A percentile compares a stretch with the other conserved stretches of the same genome.
Conservation (phyloP, 345 rosid genomes). For the Murraya koenigii region DNA sequence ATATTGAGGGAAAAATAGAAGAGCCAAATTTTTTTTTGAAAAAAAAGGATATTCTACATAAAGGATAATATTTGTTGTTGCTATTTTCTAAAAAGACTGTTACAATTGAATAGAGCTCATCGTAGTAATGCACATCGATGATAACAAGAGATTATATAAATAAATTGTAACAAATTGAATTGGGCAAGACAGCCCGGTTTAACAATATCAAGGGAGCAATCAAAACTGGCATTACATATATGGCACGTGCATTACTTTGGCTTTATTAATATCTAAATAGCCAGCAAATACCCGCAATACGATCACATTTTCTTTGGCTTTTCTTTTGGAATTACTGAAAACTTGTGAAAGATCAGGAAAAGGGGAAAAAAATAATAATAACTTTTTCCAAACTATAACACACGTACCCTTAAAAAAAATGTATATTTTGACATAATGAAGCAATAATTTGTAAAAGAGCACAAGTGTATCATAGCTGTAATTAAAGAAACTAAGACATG, state of each 20-base stretch:
- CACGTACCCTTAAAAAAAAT: no score
- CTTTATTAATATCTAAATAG: neutral
- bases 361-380: no score
- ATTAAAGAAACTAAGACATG: conserved; percentile 1
- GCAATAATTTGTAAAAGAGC: neutral
- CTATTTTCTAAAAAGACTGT: no score
- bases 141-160: no score
- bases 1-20: no score
- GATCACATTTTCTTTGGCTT: neutral
- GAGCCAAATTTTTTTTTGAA: no score
- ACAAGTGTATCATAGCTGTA: neutral
- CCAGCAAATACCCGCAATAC: neutral
- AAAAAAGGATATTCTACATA: no score
- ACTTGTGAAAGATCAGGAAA: neutral
- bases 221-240: neutral
- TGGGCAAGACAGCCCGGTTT: neutral
- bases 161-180: no score
- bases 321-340: neutral
- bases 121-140: no score
- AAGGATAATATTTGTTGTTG: no score
- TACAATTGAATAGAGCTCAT: no score
- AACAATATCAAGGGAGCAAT: neutral
- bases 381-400: neutral
- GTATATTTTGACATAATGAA: neutral
- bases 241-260: neutral